Percentiles rank a stretch among this genome's conserved stretches.
Evolutionary conservation across 345 rosid species (phyloP).

Genomic region (Eucalyptus cloeziana): DNA sequence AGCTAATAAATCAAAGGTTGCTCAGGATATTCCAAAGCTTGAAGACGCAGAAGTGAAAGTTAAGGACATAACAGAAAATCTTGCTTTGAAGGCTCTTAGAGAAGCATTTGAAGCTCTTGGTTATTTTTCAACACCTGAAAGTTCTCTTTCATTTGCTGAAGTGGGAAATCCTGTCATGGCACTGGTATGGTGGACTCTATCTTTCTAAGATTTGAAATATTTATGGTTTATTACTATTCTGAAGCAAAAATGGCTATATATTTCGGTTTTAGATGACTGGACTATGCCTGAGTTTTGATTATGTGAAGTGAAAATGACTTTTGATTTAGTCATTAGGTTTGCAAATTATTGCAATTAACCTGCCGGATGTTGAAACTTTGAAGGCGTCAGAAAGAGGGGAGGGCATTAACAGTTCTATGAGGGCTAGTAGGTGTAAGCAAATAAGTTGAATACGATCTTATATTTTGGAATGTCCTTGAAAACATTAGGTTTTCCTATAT

Average conservation of each 20-base stretch:
- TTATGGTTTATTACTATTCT: not conserved
- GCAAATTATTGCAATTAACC: not conserved
- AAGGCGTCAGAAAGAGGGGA: not conserved
- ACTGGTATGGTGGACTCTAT: slow-evolving; percentile 47
- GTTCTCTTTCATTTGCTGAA: slow-evolving; percentile 68
- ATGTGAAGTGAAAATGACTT: not conserved
- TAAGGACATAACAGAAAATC: slow-evolving; percentile 27
- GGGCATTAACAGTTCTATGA: not conserved
- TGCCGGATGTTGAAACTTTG: not conserved
- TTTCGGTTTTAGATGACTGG: not conserved
- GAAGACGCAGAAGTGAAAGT: slow-evolving; percentile 28
- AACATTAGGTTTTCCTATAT: not conserved
- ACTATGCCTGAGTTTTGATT: not conserved
- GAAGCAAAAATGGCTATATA: not conserved
- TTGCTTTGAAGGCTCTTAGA: slow-evolving; percentile 60
- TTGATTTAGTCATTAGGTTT: not conserved
- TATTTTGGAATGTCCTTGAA: not conserved
- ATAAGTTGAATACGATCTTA: not conserved
- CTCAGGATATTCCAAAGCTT: slow-evolving; percentile 20
- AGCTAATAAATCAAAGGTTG: slow-evolving; percentile 12
- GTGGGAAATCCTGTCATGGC: slow-evolving; percentile 98
- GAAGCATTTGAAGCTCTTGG: slow-evolving; percentile 93
- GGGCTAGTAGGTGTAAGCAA: not conserved
- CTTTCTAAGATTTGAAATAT: not conserved
- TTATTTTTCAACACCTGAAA: slow-evolving; percentile 47